Percentiles rank a stretch among this genome's conserved stretches.
Conservation (phyloP, 1,139 yeast species). For the Candida freyschussii region DNA sequence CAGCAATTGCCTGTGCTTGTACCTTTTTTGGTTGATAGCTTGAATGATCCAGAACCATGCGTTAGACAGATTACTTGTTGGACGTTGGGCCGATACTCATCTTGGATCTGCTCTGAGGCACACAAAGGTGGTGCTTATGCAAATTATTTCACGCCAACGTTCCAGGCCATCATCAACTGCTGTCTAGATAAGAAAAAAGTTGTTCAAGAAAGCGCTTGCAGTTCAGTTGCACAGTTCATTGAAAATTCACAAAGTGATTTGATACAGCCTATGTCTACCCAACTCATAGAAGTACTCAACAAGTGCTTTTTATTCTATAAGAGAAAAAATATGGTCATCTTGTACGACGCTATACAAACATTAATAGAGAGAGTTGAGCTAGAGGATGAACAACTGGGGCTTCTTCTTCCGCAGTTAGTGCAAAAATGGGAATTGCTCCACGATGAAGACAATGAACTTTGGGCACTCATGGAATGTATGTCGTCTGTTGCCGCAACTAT, state of each 20-base stretch:
- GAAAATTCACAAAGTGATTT: conserved; percentile 65
- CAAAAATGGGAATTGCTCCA: conserved; percentile 68
- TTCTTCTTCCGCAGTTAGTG: conserved; percentile 75
- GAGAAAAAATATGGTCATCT: conserved; percentile 70
- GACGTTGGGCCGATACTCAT: conserved; percentile 83
- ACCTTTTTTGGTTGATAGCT: conserved; percentile 78
- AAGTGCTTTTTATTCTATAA: conserved; percentile 75
- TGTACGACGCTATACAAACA: conserved; percentile 92
- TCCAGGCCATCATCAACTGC: conserved; percentile 69
- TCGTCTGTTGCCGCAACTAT: conserved; percentile 86
- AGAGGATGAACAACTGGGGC: conserved; percentile 51
- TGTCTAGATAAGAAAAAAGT: conserved; percentile 80
- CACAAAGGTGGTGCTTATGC: conserved; percentile 57
- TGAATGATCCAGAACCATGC: conserved; percentile 72
- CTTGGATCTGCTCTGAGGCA: conserved; percentile 75
- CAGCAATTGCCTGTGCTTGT: conserved; percentile 75
- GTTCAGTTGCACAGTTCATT: conserved; percentile 77
- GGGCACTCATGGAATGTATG: conserved; percentile 92
- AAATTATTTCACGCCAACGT: conserved; percentile 67
- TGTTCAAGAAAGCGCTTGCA: conserved; percentile 92
- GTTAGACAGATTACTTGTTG: conserved; percentile 93
- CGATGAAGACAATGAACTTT: conserved; percentile 77
- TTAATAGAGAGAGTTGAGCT: conserved; percentile 69
- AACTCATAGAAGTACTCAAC: conserved; percentile 64
- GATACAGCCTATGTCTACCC: conserved; percentile 48